Base-by-base conservation (phyloP, 345 rosid species). In the Linum trigynum region DNA sequence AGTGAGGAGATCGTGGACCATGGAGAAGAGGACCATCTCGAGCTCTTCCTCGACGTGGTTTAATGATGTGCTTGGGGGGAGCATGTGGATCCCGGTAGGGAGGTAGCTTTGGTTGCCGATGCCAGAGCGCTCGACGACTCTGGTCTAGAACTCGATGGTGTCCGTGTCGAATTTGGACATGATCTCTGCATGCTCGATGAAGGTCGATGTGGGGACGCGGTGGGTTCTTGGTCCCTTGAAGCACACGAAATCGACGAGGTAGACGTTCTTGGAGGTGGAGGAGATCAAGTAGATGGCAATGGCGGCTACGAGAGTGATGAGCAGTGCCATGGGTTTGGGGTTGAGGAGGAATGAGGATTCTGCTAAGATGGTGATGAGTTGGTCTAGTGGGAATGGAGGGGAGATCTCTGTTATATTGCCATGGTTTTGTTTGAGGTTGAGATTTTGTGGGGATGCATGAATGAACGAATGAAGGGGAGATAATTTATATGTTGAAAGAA, bases 101-200 rank as follows among this genome's bases (percentile, higher is more conserved):
- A 89, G 66, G 71, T 87, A 86, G 45, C 92, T 89, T 73, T 84
- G 90, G 71, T 89, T 92, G 0, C 96, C 96, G 4, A 89, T 90
- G 1, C 96, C 92, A 0, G 96, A 86, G 55, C 96, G 75, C 74
- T 86, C 90, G 82, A 59, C 80, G 59, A 87, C 83, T 60, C 82
- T 81, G 84, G 67, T 84, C 77, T 87, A 88, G 65, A 86, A 88
- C 78, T 83, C 95, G 0, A 90, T 80, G 12, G 83, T 76, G 66
- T 86, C 80, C 0, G 84, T 92, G 5, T 77, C 75, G 60, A 74
- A 74, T 53, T 71, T 72, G 57, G 78, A 76, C 61, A 64, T 83
- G 63, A 78, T 63, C 71, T 77, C 75, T 9, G 84, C 75, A 63
- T 86, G 96, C 68, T 91, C 97, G 81, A 86, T 79, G 75, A 86